Base-by-base conservation (phyloP, 148 eudicot genomes). In the Rhododendron ferrugineum region DNA sequence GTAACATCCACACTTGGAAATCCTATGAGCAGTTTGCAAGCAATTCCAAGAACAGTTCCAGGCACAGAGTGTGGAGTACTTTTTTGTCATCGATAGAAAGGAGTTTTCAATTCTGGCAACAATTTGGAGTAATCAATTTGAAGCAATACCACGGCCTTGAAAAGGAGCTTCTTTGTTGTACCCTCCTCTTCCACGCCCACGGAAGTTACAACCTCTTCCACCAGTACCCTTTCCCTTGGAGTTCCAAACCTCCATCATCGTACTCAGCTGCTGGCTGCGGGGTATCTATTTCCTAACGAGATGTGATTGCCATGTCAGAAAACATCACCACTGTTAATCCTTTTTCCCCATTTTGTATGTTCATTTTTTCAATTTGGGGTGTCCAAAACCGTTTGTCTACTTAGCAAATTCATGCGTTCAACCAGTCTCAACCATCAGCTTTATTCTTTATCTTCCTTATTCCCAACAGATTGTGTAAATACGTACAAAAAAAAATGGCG, bases 181-280 rank as follows among this genome's bases (percentile, higher is more conserved):
- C 0, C 92, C 90, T 82, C 90, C 92, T 66, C 92, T 93, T 84
- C 97, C 97, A 87, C 92, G 90, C 36, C 94, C 95, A 83, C 94
- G 91, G 82, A 78, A 87, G 78, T 87, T 87, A 82, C 97, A 94
- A 82, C 94, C 98, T 84, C 98, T 92, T 10, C 98, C 98, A 34
- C 95, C 90, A 1, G 34, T 32, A n/a, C 98, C 94, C 85, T 95
- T 88, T 36, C 98, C 99, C 91, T 93, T 89, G 18, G 88, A 82
- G 83, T 87, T 95, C 98, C 91, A 89, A 95, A n/a, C 95, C 97
- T 76, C 94, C 98, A 86, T 95, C 96, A 30, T 94, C 98, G 72
- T 88, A 93, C 79, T 92, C 96, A 76, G 78, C 85, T 78, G 91
- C 54, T 85, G 91, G 68, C 86, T 78, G 91, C 62, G 84, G 92